Conservation (phyloP, 192 early-diverging fungal species). For the Coemansia sp. region DNA sequence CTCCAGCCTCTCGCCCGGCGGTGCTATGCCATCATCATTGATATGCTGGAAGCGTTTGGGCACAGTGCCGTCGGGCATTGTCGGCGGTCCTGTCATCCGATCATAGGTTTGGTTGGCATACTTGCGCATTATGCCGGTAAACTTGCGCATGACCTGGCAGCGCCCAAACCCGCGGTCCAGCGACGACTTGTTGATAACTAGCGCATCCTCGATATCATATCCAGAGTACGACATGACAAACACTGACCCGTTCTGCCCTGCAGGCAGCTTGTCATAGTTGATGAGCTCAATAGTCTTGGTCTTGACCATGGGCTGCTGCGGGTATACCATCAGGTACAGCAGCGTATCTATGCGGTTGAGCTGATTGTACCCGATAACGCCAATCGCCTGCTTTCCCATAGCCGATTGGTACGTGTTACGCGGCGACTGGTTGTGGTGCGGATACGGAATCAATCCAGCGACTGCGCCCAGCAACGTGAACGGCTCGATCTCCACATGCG, state of each 20-base stretch:
- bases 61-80: slow-evolving; percentile 55
- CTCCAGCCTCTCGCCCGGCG: slow-evolving; percentile 75
- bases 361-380: slow-evolving; percentile 95
- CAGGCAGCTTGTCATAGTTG: slow-evolving; percentile 90
- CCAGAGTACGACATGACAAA: slow-evolving; percentile 97
- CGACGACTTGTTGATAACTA: slow-evolving; percentile 91
- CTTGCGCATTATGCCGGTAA: slow-evolving; percentile 76
- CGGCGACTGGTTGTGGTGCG: slow-evolving; percentile 98
- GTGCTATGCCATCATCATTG: slow-evolving; percentile 89
- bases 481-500: slow-evolving; percentile 95
- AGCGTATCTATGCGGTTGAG: slow-evolving; percentile 91
- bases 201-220: slow-evolving; percentile 98
- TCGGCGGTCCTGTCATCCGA: slow-evolving; percentile 67
- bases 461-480: slow-evolving; percentile 95
- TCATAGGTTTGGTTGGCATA: slow-evolving; percentile 90
- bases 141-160: slow-evolving; percentile 92
- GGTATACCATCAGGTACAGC: slow-evolving; percentile 94
- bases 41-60: slow-evolving; percentile 65
- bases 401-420: slow-evolving; percentile 98
- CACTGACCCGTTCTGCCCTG: slow-evolving; percentile 88
- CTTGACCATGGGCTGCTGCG: slow-evolving; percentile 97
- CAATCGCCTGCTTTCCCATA: slow-evolving; percentile 99
- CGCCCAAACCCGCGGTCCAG: slow-evolving; percentile 95
- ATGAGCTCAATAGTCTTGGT: slow-evolving; percentile 97
- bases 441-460: slow-evolving; percentile 97